These are phyloP conservation scores for Ceratobasidium sp. DNA, from an alignment of 1,284 basidiomycete species.

Conservation along the genomic window DNA sequence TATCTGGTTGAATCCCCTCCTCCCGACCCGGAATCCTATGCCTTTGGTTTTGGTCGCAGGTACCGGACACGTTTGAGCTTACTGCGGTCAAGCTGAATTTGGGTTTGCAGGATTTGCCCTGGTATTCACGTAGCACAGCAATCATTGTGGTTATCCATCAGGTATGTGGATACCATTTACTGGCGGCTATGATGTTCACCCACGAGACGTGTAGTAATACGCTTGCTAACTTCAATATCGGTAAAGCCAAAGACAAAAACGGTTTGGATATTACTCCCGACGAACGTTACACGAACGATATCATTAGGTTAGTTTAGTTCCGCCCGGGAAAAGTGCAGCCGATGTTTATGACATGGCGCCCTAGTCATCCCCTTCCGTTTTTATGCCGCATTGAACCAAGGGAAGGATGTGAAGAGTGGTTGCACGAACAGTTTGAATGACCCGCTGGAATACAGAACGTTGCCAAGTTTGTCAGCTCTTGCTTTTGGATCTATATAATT, in stretches of 20 bases:
- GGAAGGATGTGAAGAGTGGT: conserved; percentile 9
- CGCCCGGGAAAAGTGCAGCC: not conserved
- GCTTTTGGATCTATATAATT: too few relatives aligned
- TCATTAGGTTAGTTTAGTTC: conserved; percentile 17
- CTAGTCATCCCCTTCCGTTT: conserved; percentile 26
- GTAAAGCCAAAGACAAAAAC: conserved; percentile 22
- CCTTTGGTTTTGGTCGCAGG: conserved; percentile 27
- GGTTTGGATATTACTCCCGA: conserved; percentile 18
- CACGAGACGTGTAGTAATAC: not conserved
- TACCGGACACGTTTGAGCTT: not conserved
- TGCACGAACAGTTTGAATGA: conserved; percentile 7
- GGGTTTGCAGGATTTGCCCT: not conserved
- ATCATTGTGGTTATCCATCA: conserved; percentile 17
- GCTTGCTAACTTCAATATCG: conserved; percentile 5
- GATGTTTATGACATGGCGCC: not conserved
- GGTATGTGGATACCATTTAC: not conserved
- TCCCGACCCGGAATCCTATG: conserved; percentile 4
- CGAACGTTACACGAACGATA: conserved; percentile 29
- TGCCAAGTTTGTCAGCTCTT: too few relatives aligned
- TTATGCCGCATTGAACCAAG: not conserved
- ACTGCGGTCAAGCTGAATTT: not conserved
- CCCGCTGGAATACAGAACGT: not conserved
- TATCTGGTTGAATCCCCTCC: conserved; percentile 10
- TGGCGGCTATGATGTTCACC: not conserved
- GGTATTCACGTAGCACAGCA: conserved; percentile 25